Base-by-base conservation (phyloP, 2,329 filamentous ascomycete species). In the Diplodia mutila region DNA sequence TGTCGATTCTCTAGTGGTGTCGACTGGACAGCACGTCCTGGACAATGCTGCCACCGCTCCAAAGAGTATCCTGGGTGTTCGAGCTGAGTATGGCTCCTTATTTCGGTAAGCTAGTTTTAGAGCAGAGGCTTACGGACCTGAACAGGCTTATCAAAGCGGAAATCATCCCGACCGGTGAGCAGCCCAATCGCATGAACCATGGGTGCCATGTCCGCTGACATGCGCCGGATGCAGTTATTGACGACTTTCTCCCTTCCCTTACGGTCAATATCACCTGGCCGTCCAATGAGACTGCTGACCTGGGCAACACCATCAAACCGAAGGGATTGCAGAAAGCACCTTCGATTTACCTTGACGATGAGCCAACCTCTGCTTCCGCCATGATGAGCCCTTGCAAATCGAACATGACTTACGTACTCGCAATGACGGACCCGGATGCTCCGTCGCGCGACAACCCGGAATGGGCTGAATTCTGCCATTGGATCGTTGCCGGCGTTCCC, bases 391-490 rank as follows among this genome's bases (percentile, higher is more conserved):
- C 52, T 14, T 69, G 70, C 37, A 73, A 69, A 16, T 67, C 73
- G 11, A 73, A 75, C 63, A 74, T 79, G 53, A 80, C 79, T 48
- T 83, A 86, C 68, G 82, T 82, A 4, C 69, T 88, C 61, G 80
- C 82, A 12, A 77, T 88, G 4, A 87, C 85, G 1, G 86, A 88
- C 72, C 86, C 86, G 0, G 86, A 88, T 74, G 86, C 86, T n/a
- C 85, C 84, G 2, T 84, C 81, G 9, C 81, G 82, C 52, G 76
- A 83, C 1, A 74, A 87, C 69, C 85, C 85, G 1, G 79, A 85
- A 66, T 87, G 84, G 85, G 80, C 79, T 23, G 83, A 88, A 69
- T 83, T 88, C 76, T 87, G 85, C 72, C 86, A 88, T 73, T 87
- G 85, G 85, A 80, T 84, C 61, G 76, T 76, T 0, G 75, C 80